These are phyloP conservation scores for Lolium perenne DNA, from an alignment of 176 grass and related monocot species.

Conservation along the genomic window DNA sequence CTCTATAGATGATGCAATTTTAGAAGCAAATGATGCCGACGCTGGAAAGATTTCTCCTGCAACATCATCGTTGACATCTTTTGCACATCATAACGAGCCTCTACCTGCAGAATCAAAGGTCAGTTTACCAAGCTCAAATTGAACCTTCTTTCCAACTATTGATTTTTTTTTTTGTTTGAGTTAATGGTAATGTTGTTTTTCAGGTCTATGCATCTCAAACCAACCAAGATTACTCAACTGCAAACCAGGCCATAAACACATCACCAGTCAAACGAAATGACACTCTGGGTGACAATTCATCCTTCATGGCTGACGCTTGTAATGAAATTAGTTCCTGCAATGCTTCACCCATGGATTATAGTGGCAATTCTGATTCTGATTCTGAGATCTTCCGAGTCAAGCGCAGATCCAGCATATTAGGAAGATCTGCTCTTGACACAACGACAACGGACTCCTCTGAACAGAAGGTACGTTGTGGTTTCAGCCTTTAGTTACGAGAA, in stretches of 20 bases:
- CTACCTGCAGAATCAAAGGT: slow-evolving; percentile 49
- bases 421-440: slow-evolving; percentile 48
- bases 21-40: slow-evolving; percentile 39
- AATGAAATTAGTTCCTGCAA: slow-evolving; percentile 50
- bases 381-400: slow-evolving; percentile 86
- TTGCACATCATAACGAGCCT: slow-evolving; percentile 17
- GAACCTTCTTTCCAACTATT: slow-evolving; percentile 26
- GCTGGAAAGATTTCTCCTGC: slow-evolving; percentile 37
- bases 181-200: slow-evolving; percentile 32
- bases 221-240: slow-evolving; percentile 23
- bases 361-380: slow-evolving; percentile 85
- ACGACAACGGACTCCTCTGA: slow-evolving; percentile 43
- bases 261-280: slow-evolving; percentile 39
- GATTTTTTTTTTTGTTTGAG: slow-evolving; percentile 2
- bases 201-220: slow-evolving; percentile 31
- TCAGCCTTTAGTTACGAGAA: slow-evolving; percentile 1
- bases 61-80: slow-evolving; percentile 40
- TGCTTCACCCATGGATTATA: slow-evolving; percentile 49
- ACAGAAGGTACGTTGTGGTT: slow-evolving; percentile 62
- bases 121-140: neutral
- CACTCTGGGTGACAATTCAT: slow-evolving; percentile 32
- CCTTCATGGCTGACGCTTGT: slow-evolving; percentile 30
- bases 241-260: slow-evolving; percentile 31
- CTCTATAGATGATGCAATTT: slow-evolving; percentile 19
- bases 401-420: slow-evolving; percentile 57